Percentiles rank a stretch among this genome's conserved stretches.
Conservation (phyloP, 2,329 filamentous ascomycete genomes). For the Clonostachys rhizophaga region DNA sequence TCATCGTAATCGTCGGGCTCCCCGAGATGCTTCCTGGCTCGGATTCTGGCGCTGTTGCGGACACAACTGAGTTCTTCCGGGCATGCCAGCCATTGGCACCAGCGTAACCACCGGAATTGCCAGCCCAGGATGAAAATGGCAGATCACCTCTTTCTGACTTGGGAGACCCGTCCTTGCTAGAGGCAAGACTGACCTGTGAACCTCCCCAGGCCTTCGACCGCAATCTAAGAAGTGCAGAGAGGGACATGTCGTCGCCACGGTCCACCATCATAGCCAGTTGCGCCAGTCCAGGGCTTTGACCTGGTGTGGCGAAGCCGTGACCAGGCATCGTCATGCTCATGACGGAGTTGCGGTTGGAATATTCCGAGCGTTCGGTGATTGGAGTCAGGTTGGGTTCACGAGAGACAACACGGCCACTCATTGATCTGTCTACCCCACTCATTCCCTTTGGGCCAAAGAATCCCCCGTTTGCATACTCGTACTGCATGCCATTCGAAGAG, state of each 20-base stretch:
- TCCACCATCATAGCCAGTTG: slow-evolving; percentile 67
- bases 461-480: slow-evolving; percentile 69
- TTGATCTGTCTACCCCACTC: slow-evolving; percentile 53
- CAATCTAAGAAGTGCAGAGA: slow-evolving; percentile 68
- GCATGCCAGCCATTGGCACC: slow-evolving; percentile 12
- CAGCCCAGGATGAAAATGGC: slow-evolving; percentile 33
- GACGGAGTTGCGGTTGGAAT: slow-evolving; percentile 89
- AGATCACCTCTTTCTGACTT: slow-evolving; percentile 43
- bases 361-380: slow-evolving; percentile 93
- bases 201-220: slow-evolving; percentile 76
- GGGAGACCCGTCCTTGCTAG: slow-evolving; percentile 46
- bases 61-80: slow-evolving; percentile 45
- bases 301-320: slow-evolving; percentile 34
- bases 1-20: slow-evolving; percentile 43
- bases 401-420: slow-evolving; percentile 69
- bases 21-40: slow-evolving; percentile 37
- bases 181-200: slow-evolving; percentile 65
- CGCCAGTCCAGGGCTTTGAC: slow-evolving; percentile 70
- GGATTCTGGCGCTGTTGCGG: slow-evolving; percentile 41
- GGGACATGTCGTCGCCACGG: slow-evolving; percentile 59
- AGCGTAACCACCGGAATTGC: slow-evolving; percentile 3
- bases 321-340: slow-evolving; percentile 58
- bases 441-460: slow-evolving; percentile 76
- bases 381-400: slow-evolving; percentile 91
- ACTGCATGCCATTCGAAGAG: slow-evolving; percentile 23